These are phyloP conservation scores for Eutypella sp. DNA, from an alignment of 2,329 filamentous ascomycete species.

Conservation along the genomic window DNA sequence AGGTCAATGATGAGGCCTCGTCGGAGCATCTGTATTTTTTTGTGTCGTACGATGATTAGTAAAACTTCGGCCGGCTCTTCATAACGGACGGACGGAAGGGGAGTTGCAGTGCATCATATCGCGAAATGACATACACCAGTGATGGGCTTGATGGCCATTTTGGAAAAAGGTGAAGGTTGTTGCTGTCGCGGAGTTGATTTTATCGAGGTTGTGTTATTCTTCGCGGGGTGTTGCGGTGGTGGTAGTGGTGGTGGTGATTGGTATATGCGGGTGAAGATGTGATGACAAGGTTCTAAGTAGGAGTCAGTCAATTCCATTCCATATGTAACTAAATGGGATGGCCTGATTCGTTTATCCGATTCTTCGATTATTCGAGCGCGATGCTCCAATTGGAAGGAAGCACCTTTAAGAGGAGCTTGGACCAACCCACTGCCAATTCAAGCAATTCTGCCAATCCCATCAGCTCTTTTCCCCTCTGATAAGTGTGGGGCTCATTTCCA, in stretches of 20 bases:
- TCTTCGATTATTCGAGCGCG: background rate
- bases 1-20: slow-evolving; percentile 54
- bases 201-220: background rate
- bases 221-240: background rate
- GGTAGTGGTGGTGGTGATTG: background rate
- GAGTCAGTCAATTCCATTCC: no score
- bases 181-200: no score
- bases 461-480: no score
- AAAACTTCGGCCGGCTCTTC: no score
- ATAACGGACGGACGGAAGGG: no score
- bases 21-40: slow-evolving; percentile 53
- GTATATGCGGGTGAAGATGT: background rate
- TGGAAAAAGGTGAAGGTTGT: slow-evolving; percentile 21
- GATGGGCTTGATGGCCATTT: slow-evolving; percentile 53
- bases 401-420: background rate
- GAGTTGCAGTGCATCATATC: background rate
- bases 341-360: background rate
- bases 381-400: no score
- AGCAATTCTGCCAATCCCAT: no score
- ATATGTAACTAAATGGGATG: background rate
- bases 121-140: slow-evolving; percentile 48
- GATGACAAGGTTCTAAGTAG: background rate
- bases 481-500: no score
- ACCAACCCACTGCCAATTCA: no score
- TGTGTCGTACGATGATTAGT: background rate